A percentile compares a stretch with the other conserved stretches of the same genome.
phyloP scores from a whole-genome alignment of 306 rosid species.

The Purshia tridentata region DNA sequence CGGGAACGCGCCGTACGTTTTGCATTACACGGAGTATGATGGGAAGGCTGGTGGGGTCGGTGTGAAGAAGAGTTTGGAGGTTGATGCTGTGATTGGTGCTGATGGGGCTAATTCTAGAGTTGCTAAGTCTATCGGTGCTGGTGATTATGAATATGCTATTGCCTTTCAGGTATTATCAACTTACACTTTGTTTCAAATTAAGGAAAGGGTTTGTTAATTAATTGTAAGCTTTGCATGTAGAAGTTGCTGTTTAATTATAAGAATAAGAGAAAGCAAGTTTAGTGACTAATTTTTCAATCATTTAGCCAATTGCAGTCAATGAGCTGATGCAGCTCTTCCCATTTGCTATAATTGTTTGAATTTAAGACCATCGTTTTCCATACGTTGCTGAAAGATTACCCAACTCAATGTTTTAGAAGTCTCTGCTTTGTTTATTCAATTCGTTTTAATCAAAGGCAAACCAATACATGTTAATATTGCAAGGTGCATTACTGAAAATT shows the following conservation, averaged over 20 bases:
- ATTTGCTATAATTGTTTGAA: neutral
- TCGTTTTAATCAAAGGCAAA: neutral
- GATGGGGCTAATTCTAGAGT: constrained; percentile 97
- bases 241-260: neutral
- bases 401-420: neutral
- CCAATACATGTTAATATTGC: neutral
- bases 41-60: constrained; percentile 70
- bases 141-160: constrained; percentile 93
- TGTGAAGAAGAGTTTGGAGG: constrained; percentile 70
- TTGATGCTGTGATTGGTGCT: constrained; percentile 95
- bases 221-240: neutral
- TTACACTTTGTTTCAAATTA: neutral
- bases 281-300: neutral
- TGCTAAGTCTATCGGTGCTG: constrained; percentile 86
- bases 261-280: neutral
- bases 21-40: constrained; percentile 71
- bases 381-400: neutral
- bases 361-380: neutral
- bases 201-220: too few relatives aligned
- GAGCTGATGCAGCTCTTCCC: too few relatives aligned
- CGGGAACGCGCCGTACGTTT: constrained; percentile 56
- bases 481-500: neutral
- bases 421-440: neutral
- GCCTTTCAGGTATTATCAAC: constrained; percentile 73
- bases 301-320: too few relatives aligned